Conservation (phyloP, 176 grass and related monocot genomes). For the Oryza officinalis region DNA sequence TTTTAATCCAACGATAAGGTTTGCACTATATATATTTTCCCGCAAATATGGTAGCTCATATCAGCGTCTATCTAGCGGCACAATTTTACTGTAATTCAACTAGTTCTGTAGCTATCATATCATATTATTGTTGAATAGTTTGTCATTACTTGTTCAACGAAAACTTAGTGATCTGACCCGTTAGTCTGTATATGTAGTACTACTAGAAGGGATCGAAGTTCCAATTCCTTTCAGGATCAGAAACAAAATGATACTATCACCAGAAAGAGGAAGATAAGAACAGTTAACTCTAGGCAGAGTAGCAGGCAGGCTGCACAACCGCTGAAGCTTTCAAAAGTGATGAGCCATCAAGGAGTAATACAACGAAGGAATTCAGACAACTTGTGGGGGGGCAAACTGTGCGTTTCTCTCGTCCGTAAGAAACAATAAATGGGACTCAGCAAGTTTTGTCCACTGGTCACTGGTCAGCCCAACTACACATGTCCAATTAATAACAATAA, state of each 20-base stretch:
- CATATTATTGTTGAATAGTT: too few species aligned
- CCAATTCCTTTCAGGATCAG: not conserved
- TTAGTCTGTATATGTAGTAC: too few species aligned
- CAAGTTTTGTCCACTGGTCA: slow-evolving; percentile 1
- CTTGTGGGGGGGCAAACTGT: not conserved
- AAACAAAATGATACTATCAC: not conserved
- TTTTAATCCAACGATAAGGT: too few species aligned
- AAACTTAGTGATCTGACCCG: too few species aligned
- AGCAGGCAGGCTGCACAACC: not conserved
- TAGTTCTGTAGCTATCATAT: too few species aligned
- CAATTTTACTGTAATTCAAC: too few species aligned
- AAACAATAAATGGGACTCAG: not conserved
- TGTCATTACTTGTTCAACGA: too few species aligned
- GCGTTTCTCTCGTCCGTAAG: not conserved
- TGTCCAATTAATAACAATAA: not conserved
- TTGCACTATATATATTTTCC: too few species aligned
- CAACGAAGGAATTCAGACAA: not conserved
- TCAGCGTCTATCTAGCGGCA: too few species aligned
- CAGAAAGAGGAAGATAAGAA: not conserved
- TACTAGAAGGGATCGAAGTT: not conserved
- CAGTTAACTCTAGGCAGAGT: not conserved
- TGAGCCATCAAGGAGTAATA: not conserved
- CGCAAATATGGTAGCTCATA: too few species aligned
- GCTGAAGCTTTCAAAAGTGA: slow-evolving; percentile 3
- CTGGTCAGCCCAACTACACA: not conserved